Evolutionary conservation across 1,139 yeast species (phyloP).

Genomic region (Kodamaea sp.): DNA sequence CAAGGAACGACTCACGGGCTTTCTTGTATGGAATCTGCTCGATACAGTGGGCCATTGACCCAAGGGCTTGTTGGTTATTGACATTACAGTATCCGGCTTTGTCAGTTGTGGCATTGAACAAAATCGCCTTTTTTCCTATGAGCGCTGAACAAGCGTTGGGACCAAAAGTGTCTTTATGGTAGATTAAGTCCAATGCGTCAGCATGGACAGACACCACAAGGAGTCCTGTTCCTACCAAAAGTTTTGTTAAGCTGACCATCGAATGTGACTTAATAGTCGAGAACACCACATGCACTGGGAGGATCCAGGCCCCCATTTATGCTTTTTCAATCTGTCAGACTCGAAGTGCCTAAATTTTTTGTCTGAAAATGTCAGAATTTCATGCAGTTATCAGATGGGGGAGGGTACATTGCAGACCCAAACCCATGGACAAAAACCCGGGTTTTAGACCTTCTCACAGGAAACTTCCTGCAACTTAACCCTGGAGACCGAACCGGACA

Average conservation of each 20-base stretch:
- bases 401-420: constrained; percentile 1
- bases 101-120: constrained; percentile 26
- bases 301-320: too few relatives aligned
- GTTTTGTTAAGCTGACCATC: constrained; percentile 6
- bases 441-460: too few relatives aligned
- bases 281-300: too few relatives aligned
- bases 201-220: constrained; percentile 3
- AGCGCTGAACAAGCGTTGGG: constrained; percentile 29
- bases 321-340: too few relatives aligned
- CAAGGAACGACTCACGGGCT: constrained; percentile 29
- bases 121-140: constrained; percentile 26
- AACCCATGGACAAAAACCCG: too few relatives aligned
- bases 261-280: too few relatives aligned
- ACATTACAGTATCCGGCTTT: constrained; percentile 31
- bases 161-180: constrained; percentile 13
- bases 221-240: constrained; percentile 4
- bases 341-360: background rate
- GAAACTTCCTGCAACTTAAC: too few relatives aligned
- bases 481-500: too few relatives aligned
- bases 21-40: constrained; percentile 23
- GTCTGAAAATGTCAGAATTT: background rate
- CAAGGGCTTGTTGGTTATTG: constrained; percentile 39
- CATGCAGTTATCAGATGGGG: background rate
- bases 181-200: constrained; percentile 6
- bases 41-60: constrained; percentile 40